Evolutionary conservation across 2,329 filamentous ascomycete species (phyloP), one percentile per base, ranked within the genome.

Genomic region (Pezicula neosporulosa): DNA sequence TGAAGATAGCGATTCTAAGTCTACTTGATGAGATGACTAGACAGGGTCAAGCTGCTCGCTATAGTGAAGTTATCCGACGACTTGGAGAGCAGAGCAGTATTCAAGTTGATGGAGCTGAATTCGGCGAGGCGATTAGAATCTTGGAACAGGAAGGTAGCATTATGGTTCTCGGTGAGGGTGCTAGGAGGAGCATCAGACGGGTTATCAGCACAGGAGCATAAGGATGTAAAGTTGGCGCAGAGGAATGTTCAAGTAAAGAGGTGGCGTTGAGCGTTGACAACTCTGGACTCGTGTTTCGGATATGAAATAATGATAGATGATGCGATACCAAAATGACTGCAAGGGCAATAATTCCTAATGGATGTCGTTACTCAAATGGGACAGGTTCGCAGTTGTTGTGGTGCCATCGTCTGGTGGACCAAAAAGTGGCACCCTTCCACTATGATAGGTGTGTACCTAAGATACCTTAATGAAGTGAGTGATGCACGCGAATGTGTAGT

Each of bases 61-160:
- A 89, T 72, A 77, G 77, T n/a, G 94, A 99, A 49, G 80, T 96
- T 4, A 81, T 83, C 53, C 85, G 85, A 63, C 81, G 78, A 57
- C 70, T 99, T 48, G 77, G 78, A 42, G 94, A 96, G 65, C 80
- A 82, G 57, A 83, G 81, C 44, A 85, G 83, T 63, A 75, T 87
- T 52, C 77, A 83, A 10, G 77, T 97, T 9, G 93, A 97, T 63
- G 78, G 82, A 37, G 72, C 77, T 9, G 93, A 97, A 68, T 94
- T 99, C 67, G 81, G 82, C 12, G 92, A 97, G 69, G 87, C 85
- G 12, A 81, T 97, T 68, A 78, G 87, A 57, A 76, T 79, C 10
- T 73, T 97, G 53, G 93, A 99, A 76, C 82, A 87, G 57, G 94
- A 97, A 72, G 94, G 92, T 0, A 74, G 82, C 30, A 78, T 97